phyloP scores from a whole-genome alignment of 345 rosid genomes.

The Fremontodendron californicum region DNA sequence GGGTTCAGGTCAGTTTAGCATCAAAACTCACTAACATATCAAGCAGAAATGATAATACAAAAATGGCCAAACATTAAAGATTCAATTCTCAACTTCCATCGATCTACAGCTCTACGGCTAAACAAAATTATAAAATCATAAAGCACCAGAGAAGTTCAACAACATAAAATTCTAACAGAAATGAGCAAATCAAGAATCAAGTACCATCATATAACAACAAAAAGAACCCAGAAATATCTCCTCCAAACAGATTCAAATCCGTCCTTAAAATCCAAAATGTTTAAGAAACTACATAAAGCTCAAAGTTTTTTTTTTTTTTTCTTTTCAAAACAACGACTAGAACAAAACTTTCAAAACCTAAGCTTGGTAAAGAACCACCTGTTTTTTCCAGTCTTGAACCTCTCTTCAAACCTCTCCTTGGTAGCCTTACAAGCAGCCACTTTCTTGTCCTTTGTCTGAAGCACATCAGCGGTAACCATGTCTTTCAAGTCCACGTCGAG shows the following conservation, averaged over 20 bases:
- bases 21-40: neutral
- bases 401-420: conserved; percentile 48
- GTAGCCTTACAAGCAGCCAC: conserved; percentile 42
- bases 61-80: neutral
- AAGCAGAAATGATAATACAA: neutral
- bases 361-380: conserved; percentile 65
- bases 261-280: neutral
- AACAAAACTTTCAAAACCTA: conserved; percentile 35
- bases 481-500: conserved; percentile 59
- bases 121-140: no score
- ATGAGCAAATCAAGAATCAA: neutral
- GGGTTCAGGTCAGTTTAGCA: neutral
- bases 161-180: neutral
- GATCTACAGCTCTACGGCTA: neutral
- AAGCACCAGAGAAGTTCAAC: neutral
- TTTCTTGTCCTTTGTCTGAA: conserved; percentile 48
- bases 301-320: no score
- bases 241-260: neutral
- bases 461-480: conserved; percentile 32
- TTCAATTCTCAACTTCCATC: neutral
- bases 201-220: neutral
- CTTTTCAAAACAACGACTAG: neutral
- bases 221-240: neutral
- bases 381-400: conserved; percentile 63
- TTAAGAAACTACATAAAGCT: no score